phyloP scores from a whole-genome alignment of 345 rosid species.

The Acer negundo region DNA sequence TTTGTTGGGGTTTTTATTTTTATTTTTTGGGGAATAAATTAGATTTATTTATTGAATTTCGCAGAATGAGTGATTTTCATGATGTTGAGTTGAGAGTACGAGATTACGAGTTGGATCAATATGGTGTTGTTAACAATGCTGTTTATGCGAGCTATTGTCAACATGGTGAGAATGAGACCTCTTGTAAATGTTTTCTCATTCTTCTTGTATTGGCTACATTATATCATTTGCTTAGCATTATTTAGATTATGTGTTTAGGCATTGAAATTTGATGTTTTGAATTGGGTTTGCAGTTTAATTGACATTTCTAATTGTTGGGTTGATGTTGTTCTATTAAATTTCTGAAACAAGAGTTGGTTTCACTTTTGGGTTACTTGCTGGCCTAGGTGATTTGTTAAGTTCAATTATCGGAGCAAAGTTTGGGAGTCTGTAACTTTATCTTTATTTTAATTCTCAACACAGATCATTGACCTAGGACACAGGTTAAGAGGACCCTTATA shows the following conservation, averaged over 20 bases:
- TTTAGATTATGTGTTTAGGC: background rate
- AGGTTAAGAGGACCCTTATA: background rate
- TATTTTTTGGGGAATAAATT: background rate
- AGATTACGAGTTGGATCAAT: slow-evolving; percentile 90
- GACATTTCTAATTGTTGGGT: background rate
- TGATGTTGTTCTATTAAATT: slow-evolving; percentile 3
- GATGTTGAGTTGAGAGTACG: slow-evolving; percentile 76
- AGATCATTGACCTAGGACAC: too few species aligned
- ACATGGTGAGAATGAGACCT: slow-evolving; percentile 62
- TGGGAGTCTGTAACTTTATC: too few species aligned
- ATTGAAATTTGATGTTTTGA: background rate
- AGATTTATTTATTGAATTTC: background rate
- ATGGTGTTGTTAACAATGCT: slow-evolving; percentile 88
- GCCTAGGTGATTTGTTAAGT: too few species aligned
- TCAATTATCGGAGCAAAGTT: too few species aligned
- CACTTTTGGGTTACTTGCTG: background rate
- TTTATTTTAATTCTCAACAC: too few species aligned
- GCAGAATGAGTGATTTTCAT: slow-evolving; percentile 60
- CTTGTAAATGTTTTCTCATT: background rate
- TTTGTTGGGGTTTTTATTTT: background rate
- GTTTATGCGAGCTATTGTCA: slow-evolving; percentile 83
- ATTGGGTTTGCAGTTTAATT: background rate
- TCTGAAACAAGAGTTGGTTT: background rate
- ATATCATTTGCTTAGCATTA: background rate
- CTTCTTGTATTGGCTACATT: background rate